phyloP scores from a whole-genome alignment of 2,329 filamentous ascomycete genomes.

The Aspergillus brunneoviolaceus region DNA sequence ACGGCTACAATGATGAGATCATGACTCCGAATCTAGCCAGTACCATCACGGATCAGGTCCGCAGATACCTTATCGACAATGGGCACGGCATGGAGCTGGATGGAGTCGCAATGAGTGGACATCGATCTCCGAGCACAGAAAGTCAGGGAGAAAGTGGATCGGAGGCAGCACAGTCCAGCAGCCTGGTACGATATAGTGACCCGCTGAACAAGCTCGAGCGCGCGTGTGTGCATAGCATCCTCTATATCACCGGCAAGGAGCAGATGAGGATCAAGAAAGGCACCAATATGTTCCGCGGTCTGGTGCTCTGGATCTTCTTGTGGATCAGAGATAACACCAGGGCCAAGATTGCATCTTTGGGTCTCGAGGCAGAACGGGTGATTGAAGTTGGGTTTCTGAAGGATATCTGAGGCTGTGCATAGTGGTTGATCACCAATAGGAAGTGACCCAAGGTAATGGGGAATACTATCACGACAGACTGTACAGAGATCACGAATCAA shows the following conservation, averaged over 20 bases:
- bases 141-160: background rate
- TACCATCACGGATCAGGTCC: slow-evolving; percentile 61
- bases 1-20: slow-evolving; percentile 72
- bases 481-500: background rate
- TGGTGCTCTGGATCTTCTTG: slow-evolving; percentile 35
- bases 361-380: slow-evolving; percentile 37
- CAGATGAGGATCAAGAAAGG: slow-evolving; percentile 36
- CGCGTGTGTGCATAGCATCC: slow-evolving; percentile 29
- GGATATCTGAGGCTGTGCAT: slow-evolving; percentile 17
- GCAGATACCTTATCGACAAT: slow-evolving; percentile 47
- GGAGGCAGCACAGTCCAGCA: background rate
- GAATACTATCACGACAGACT: background rate
- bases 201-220: slow-evolving; percentile 10
- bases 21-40: slow-evolving; percentile 63
- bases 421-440: too few species aligned
- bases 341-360: slow-evolving; percentile 39
- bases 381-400: slow-evolving; percentile 46
- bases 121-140: slow-evolving; percentile 1
- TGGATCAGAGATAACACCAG: slow-evolving; percentile 42
- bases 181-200: background rate
- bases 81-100: background rate
- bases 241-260: slow-evolving; percentile 51
- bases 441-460: too few species aligned
- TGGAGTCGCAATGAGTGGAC: background rate
- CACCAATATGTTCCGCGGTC: slow-evolving; percentile 27